Evolutionary conservation across 495 filamentous ascomycete genomes (phyloP).

Genomic region (Neurospora hispaniola): DNA sequence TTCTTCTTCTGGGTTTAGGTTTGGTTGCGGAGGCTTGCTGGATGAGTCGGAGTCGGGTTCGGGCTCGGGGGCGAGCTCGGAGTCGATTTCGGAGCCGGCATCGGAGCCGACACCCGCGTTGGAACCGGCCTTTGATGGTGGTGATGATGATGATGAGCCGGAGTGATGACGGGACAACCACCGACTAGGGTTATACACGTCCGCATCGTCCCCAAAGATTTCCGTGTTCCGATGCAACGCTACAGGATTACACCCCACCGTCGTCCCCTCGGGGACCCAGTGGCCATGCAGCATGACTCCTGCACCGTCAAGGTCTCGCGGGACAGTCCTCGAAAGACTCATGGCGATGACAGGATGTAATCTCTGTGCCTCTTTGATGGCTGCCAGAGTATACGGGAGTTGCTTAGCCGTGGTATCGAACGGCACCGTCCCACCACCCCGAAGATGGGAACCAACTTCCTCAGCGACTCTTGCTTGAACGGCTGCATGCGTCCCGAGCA

Average conservation of each 20-base stretch:
- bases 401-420: not conserved
- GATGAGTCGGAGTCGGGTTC: too few species aligned
- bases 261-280: conserved; percentile 40
- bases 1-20: not conserved
- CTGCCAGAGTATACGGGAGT: conserved; percentile 47
- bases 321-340: conserved; percentile 46
- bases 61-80: not conserved
- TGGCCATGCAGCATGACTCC: conserved; percentile 30
- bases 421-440: not conserved
- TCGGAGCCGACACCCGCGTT: not conserved
- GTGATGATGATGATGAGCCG: too few species aligned
- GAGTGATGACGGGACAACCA: conserved; percentile 38
- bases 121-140: not conserved
- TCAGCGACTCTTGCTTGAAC: conserved; percentile 12
- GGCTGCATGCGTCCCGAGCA: conserved; percentile 19
- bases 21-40: too few species aligned
- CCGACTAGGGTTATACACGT: conserved; percentile 42
- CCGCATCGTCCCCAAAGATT: conserved; percentile 44
- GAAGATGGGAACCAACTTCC: conserved; percentile 11
- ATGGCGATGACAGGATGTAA: conserved; percentile 49
- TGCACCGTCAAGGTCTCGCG: too few species aligned
- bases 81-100: not conserved
- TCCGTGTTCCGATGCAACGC: conserved; percentile 44
- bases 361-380: conserved; percentile 53
- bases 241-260: conserved; percentile 51